These are phyloP conservation scores for Porcisia deanei DNA, from an alignment of 208 protist species.

Conservation along the genomic window DNA sequence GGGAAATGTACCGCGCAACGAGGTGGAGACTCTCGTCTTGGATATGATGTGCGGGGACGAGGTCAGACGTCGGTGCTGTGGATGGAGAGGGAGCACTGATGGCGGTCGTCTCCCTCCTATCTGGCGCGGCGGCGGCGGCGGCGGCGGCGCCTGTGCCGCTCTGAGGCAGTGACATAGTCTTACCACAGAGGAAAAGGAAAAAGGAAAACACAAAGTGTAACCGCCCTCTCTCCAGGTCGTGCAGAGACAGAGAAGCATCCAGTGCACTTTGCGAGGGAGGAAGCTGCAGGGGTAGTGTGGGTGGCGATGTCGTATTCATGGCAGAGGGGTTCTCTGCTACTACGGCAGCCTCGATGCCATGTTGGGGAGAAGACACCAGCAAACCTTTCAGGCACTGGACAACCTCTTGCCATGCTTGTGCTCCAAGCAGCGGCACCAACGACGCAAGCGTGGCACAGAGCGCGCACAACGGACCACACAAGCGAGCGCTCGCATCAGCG, in stretches of 20 bases:
- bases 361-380: background rate
- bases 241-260: slow-evolving; percentile 9
- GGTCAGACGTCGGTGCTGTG: background rate
- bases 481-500: slow-evolving; percentile 13
- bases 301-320: background rate
- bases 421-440: slow-evolving; percentile 41
- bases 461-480: slow-evolving; percentile 36
- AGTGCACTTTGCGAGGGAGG: background rate
- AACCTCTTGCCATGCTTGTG: slow-evolving; percentile 35
- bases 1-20: slow-evolving; percentile 25
- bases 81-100: background rate
- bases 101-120: background rate
- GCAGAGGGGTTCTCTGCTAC: background rate
- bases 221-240: slow-evolving; percentile 13
- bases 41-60: background rate
- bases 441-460: slow-evolving; percentile 45
- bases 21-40: slow-evolving; percentile 31
- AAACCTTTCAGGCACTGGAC: slow-evolving; percentile 23
- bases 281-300: background rate
- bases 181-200: slow-evolving; percentile 27
- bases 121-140: background rate
- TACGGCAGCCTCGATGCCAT: background rate
- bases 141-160: background rate
- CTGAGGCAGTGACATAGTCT: slow-evolving; percentile 8
- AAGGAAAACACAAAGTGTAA: slow-evolving; percentile 29